Base-by-base conservation (phyloP, 306 rosid species). In the Leucaena leucocephala region DNA sequence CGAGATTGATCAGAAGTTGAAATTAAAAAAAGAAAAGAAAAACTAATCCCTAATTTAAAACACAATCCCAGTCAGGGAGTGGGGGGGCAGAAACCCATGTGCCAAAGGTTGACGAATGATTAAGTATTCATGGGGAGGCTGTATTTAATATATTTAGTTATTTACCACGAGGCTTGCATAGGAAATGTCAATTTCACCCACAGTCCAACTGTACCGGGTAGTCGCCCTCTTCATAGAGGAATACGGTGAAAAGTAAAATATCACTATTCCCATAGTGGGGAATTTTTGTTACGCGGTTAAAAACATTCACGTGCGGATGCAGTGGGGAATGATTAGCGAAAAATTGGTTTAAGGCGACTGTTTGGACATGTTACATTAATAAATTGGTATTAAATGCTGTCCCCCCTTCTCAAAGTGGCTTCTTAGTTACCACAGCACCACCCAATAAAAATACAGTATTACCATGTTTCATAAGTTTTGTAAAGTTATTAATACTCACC, bases 11-110 rank as follows among this genome's bases (percentile, higher is more conserved):
- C 19, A 16, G 17, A 15, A 49, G 55, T 49, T 49, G 19, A 49
- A 48, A 48, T 1, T 48, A 0, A 5, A 5, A 0, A 14, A 5
- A 16, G 0, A 16, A 17, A 54, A 52, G n/a, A n/a, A n/a, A n/a
- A n/a, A n/a, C 27, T 27, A 52, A n/a, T 55, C 14, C 21, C 33
- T 8, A 19, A n/a, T 66, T 66, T 22, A 11, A 66, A 40, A 8
- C 49, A 0, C 6, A 66, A 6, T 4, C 5, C 5, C 21, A 50
- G 57, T 4, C 15, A 4, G 43, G 69, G 12, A n/a, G 35, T 5
- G 54, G 12, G 57, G 0, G 69, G 40, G 44, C 74, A 50, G 73
- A 52, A 50, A 27, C 35, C 52, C 83, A 72, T 17, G 74, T 72
- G 83, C 48, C 54, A 38, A 40, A 43, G 21, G 52, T 50, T 80